phyloP scores from a whole-genome alignment of 805 yeast genomes.

The Priceomyces medius region DNA sequence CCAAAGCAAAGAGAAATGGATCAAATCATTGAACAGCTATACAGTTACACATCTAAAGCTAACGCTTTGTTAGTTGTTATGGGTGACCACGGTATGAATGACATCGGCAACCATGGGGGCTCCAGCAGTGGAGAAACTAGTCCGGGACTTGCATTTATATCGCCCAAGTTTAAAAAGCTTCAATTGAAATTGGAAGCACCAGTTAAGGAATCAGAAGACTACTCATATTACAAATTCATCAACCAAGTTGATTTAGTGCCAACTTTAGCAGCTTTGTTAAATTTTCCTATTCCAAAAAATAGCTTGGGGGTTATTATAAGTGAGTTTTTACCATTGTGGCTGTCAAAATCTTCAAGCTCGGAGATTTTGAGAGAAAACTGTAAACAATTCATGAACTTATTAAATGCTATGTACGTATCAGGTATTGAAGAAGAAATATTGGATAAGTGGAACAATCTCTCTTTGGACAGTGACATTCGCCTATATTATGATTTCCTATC shows the following conservation, averaged over 20 bases:
- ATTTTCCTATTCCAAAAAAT: constrained; percentile 68
- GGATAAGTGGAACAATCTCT: constrained; percentile 4
- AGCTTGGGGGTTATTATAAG: constrained; percentile 70
- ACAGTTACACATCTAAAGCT: constrained; percentile 22
- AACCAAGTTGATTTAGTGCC: constrained; percentile 77
- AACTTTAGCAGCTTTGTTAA: constrained; percentile 57
- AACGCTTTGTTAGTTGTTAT: constrained; percentile 66
- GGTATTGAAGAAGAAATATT: constrained; percentile 6
- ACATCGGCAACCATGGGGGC: constrained; percentile 95
- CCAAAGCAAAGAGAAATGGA: constrained; percentile 88
- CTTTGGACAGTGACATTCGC: constrained; percentile 9
- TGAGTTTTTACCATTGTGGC: constrained; percentile 56
- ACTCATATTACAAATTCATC: constrained; percentile 49
- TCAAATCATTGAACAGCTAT: constrained; percentile 52
- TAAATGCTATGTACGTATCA: constrained; percentile 37
- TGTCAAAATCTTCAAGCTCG: constrained; percentile 26
- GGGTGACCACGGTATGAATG: constrained; percentile 98
- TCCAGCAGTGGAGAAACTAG: constrained; percentile 90
- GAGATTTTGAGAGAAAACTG: constrained; percentile 54
- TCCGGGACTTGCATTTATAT: constrained; percentile 71
- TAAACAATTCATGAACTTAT: constrained; percentile 50
- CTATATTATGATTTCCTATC: constrained; percentile 34
- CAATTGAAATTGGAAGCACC: constrained; percentile 35
- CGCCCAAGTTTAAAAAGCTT: constrained; percentile 51
- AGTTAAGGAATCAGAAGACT: constrained; percentile 40